Base-by-base conservation (phyloP, 2,329 filamentous ascomycete species). In the Diaporthe eres region DNA sequence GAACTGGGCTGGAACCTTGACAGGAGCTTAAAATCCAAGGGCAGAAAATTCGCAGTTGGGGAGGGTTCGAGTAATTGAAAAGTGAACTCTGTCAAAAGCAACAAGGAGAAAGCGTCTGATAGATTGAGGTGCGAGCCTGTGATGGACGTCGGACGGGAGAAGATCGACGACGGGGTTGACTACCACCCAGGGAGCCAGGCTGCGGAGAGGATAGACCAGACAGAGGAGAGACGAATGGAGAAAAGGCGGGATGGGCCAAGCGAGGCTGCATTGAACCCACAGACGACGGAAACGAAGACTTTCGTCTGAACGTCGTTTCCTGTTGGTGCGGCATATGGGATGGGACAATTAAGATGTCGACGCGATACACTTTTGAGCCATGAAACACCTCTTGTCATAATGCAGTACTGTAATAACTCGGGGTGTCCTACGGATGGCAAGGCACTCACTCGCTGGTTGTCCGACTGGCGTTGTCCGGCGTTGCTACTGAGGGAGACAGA, bases 231-330 rank as follows among this genome's bases (percentile, higher is more conserved):
- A 70, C 65, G 47, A 39, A 55, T 55, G 47, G 22, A 31, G n/a
- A 13, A 13, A 28, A 42, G 17, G 34, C n/a, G 34, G 65, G 65
- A 70, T 55, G 31, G 65, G 65, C 65, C 65, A 70, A 42, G 49
- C 28, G 49, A 70, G 34, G 34, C 47, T 55, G 65, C 65, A 68
- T 68, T 68, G 65, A 68, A 34, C 65, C 44, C 65, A 53, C 65
- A 68, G 65, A 68, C 65, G 65, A 68, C 65, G 65, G 34, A 70
- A 70, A 55, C 65, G 34, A 70, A 55, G 49, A n/a, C 65, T 70
- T 70, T 70, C 65, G 65, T 70, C 65, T 70, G 65, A 70, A 70
- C 49, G 65, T 31, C 47, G 65, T 70, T 55, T 70, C 65, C n/a
- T 70, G 65, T 53, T 39, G 65, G 47, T 25, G 63, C 47, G 44